Conservation (phyloP, 306 rosid genomes). For the Fagus sylvatica region DNA sequence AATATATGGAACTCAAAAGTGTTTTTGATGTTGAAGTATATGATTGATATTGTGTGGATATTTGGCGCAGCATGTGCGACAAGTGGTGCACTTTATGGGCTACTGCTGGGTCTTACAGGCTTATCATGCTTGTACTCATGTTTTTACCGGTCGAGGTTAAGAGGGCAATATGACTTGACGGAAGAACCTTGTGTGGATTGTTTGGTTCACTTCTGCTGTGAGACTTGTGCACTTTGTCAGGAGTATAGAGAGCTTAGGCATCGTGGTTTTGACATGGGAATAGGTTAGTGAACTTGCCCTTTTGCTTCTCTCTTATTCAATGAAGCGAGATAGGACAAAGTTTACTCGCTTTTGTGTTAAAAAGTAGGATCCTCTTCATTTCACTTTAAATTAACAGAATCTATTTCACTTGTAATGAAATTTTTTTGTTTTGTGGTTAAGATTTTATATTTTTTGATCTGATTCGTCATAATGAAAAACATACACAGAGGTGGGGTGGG, state of each 20-base stretch:
- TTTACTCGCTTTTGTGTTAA: too few species aligned
- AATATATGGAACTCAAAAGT: too few species aligned
- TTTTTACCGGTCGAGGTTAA: conserved; percentile 1
- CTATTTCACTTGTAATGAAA: too few species aligned
- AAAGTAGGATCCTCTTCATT: too few species aligned
- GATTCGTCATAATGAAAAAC: too few species aligned
- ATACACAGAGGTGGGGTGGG: too few species aligned
- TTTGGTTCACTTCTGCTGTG: conserved; percentile 5
- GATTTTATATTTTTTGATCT: too few species aligned
- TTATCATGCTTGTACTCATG: background rate
- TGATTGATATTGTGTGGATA: background rate
- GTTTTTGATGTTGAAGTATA: background rate
- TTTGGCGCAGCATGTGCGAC: background rate
- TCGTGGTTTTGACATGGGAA: conserved; percentile 10
- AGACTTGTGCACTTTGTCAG: conserved; percentile 8
- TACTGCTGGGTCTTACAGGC: background rate
- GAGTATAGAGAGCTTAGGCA: background rate
- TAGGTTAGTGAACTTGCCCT: background rate
- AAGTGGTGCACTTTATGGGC: background rate
- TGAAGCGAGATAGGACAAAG: too few species aligned
- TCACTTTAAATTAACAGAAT: too few species aligned
- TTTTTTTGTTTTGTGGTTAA: too few species aligned
- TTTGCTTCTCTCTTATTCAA: too few species aligned
- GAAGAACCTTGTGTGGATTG: conserved; percentile 2
- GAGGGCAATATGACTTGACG: conserved; percentile 9